phyloP scores from a whole-genome alignment of 2,329 filamentous ascomycete species.

The Paracoccidioides lutzii region DNA sequence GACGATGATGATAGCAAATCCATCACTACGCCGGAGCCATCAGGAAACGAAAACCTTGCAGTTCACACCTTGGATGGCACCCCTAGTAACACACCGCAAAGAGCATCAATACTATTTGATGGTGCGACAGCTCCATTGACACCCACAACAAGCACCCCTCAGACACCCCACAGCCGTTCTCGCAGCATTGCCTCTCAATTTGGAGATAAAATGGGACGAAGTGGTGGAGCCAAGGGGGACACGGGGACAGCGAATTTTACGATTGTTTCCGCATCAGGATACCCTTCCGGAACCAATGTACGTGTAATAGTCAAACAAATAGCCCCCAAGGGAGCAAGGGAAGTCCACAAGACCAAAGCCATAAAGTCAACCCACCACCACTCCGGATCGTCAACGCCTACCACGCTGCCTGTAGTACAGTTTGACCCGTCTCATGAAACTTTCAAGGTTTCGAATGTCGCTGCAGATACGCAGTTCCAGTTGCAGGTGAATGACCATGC shows the following conservation, averaged over 20 bases:
- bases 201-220: slow-evolving; percentile 39
- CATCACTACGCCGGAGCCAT: slow-evolving; percentile 4
- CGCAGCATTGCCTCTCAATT: slow-evolving; percentile 39
- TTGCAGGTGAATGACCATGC: slow-evolving; percentile 74
- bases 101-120: slow-evolving; percentile 31
- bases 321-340: slow-evolving; percentile 55
- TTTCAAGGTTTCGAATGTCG: slow-evolving; percentile 59
- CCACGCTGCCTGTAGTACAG: slow-evolving; percentile 34
- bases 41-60: slow-evolving; percentile 4
- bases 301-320: slow-evolving; percentile 61
- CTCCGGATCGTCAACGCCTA: slow-evolving; percentile 3
- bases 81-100: slow-evolving; percentile 24
- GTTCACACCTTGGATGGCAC: slow-evolving; percentile 11
- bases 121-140: slow-evolving; percentile 8
- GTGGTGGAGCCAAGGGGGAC: slow-evolving; percentile 41
- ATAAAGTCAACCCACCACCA: slow-evolving; percentile 52
- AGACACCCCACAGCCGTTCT: slow-evolving; percentile 33
- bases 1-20: slow-evolving; percentile 11
- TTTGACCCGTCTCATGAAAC: slow-evolving; percentile 56
- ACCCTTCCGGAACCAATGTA: slow-evolving; percentile 62
- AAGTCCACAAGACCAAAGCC: slow-evolving; percentile 84
- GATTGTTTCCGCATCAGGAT: slow-evolving; percentile 65
- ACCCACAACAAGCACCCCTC: slow-evolving; percentile 14
- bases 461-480: slow-evolving; percentile 75
- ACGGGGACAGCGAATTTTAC: slow-evolving; percentile 67